Evolutionary conservation across 345 rosid genomes (phyloP).

Genomic region (Eucalyptus brandiana): DNA sequence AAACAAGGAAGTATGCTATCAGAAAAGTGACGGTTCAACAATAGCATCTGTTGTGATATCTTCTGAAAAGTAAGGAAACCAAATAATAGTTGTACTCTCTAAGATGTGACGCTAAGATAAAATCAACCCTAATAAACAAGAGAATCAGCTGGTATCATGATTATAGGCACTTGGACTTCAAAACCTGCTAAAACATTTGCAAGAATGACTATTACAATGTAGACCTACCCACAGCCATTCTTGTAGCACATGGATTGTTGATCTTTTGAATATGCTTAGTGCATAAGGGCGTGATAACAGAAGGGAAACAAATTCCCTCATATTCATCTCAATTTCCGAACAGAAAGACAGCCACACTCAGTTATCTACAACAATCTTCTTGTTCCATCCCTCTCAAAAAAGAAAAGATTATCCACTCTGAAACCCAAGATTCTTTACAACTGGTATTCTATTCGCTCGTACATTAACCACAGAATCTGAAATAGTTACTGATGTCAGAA

Average conservation of each 20-base stretch:
- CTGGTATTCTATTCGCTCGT: neutral
- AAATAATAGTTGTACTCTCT: neutral
- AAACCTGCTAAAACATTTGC: neutral
- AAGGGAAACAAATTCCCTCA: neutral
- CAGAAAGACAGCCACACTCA: neutral
- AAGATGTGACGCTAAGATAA: neutral
- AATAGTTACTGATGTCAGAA: neutral
- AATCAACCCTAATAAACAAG: neutral
- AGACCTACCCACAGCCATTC: neutral
- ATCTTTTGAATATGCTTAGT: neutral
- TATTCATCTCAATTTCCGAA: neutral
- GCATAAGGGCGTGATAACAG: neutral
- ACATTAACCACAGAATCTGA: neutral
- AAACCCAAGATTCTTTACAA: neutral
- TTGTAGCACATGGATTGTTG: neutral
- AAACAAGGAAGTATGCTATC: neutral
- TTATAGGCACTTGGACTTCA: neutral
- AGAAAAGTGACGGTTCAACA: neutral
- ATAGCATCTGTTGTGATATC: neutral
- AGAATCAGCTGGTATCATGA: neutral
- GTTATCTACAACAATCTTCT: neutral
- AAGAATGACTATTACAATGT: neutral
- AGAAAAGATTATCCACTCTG: neutral
- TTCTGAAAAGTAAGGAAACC: neutral
- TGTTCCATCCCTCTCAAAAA: neutral